These are phyloP conservation scores for Seiridium cupressi DNA, from an alignment of 2,329 filamentous ascomycete genomes.

Conservation along the genomic window DNA sequence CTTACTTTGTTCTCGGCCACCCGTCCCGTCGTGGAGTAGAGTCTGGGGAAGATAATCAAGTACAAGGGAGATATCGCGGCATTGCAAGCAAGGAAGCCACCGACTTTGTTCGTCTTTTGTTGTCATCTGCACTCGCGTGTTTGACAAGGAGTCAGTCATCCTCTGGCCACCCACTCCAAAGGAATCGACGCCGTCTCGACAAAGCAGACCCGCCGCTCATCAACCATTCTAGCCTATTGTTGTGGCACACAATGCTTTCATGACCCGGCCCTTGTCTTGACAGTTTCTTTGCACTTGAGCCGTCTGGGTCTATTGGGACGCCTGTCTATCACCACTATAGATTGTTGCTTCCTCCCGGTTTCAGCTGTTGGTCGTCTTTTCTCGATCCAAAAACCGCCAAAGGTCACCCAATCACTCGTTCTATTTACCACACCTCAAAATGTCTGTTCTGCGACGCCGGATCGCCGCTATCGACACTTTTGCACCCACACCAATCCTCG, in stretches of 20 bases:
- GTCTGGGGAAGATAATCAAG: background rate
- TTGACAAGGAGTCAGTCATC: background rate
- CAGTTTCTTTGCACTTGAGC: slow-evolving; percentile 20
- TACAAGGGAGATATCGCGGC: slow-evolving; percentile 1
- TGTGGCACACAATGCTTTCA: slow-evolving; percentile 26
- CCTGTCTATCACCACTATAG: slow-evolving; percentile 18
- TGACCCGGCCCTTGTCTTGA: slow-evolving; percentile 15
- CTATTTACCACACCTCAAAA: slow-evolving; percentile 12
- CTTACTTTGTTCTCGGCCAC: background rate
- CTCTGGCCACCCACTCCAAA: background rate
- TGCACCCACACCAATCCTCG: slow-evolving; percentile 23
- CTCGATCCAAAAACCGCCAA: background rate
- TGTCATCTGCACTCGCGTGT: background rate
- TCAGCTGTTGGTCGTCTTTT: background rate
- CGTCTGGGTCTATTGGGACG: slow-evolving; percentile 17
- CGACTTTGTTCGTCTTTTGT: background rate
- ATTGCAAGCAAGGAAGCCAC: background rate
- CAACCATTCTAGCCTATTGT: slow-evolving; percentile 13
- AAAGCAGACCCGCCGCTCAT: background rate
- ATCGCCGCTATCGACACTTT: slow-evolving; percentile 27
- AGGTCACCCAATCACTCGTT: slow-evolving; percentile 7
- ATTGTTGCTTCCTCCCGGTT: slow-evolving; percentile 10
- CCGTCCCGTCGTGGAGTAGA: background rate
- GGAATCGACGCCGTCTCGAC: background rate
- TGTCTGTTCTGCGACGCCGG: slow-evolving; percentile 30